Percentiles rank a stretch among this genome's conserved stretches.
Evolutionary conservation across 805 yeast genomes (phyloP).

Genomic region (Saccharomycopsis olivae): DNA sequence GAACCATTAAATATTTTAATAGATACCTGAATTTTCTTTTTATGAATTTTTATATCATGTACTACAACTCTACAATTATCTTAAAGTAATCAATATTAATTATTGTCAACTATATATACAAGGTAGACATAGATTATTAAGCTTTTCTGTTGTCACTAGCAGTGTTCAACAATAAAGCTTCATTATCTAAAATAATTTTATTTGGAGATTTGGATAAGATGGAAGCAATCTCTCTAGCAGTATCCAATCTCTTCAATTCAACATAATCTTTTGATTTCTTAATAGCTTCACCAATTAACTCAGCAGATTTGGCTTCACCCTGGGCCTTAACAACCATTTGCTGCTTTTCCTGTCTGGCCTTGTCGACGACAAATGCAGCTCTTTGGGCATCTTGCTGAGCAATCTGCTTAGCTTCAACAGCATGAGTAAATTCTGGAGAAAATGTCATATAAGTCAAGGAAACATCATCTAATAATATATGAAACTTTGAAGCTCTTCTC

Average conservation of each 20-base stretch:
- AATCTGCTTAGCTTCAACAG: conserved; percentile 97
- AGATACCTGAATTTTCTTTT: too few species aligned
- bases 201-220: conserved; percentile 84
- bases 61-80: too few species aligned
- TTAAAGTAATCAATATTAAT: too few species aligned
- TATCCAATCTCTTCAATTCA: conserved; percentile 91
- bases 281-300: conserved; percentile 97
- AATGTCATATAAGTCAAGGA: conserved; percentile 95
- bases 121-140: too few species aligned
- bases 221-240: conserved; percentile 90
- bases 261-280: conserved; percentile 94
- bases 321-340: conserved; percentile 93
- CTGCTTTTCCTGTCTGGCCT: conserved; percentile 96
- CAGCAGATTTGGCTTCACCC: conserved; percentile 98
- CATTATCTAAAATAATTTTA: conserved; percentile 83
- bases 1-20: too few species aligned
- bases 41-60: too few species aligned
- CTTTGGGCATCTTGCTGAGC: conserved; percentile 99
- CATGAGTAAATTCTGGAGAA: conserved; percentile 94
- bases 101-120: too few species aligned
- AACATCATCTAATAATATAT: conserved; percentile 84
- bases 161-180: conserved; percentile 83
- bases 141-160: conserved; percentile 66
- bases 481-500: conserved; percentile 85
- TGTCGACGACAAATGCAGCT: conserved; percentile 94